These are phyloP conservation scores for Thalassiosira profunda DNA, from an alignment of 108 stramenopile genomes.

Conservation along the genomic window DNA sequence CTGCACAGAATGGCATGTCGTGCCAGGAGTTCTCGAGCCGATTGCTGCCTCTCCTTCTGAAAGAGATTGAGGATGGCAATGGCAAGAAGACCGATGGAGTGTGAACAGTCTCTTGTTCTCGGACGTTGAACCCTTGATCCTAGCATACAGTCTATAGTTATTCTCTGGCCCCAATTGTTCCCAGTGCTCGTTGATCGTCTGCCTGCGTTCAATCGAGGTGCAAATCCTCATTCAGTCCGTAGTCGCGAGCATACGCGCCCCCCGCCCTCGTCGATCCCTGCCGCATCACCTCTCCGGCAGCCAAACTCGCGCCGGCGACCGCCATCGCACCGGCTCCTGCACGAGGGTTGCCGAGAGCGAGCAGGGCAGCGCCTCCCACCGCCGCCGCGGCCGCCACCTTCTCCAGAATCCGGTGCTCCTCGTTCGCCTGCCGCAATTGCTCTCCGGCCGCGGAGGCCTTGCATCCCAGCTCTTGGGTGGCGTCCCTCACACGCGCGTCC, in stretches of 20 bases:
- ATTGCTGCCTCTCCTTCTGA: neutral
- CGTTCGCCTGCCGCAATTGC: conserved; percentile 22
- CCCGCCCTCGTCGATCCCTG: neutral
- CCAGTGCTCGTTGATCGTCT: too few relatives aligned
- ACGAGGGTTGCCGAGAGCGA: conserved; percentile 37
- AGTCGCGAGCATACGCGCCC: conserved; percentile 21
- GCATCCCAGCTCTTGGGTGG: neutral
- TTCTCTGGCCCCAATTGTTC: too few relatives aligned
- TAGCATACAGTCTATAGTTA: too few relatives aligned
- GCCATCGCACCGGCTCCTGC: conserved; percentile 26
- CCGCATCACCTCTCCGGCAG: conserved; percentile 31
- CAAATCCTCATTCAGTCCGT: conserved; percentile 16
- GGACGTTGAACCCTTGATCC: too few relatives aligned
- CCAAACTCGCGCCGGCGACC: conserved; percentile 46
- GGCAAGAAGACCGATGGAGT: too few relatives aligned
- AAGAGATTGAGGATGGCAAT: neutral
- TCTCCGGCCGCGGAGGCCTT: conserved; percentile 14
- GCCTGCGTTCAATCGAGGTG: conserved; percentile 15
- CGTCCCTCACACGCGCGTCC: conserved; percentile 14
- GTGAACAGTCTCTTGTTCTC: too few relatives aligned
- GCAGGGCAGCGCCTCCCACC: conserved; percentile 34
- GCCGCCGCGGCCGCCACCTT: conserved; percentile 44
- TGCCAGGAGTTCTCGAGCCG: neutral
- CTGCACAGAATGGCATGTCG: conserved; percentile 1
- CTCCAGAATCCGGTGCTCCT: conserved; percentile 32